Base-by-base conservation (phyloP, 2,329 filamentous ascomycete species). In the Emericellopsis atlantica region DNA sequence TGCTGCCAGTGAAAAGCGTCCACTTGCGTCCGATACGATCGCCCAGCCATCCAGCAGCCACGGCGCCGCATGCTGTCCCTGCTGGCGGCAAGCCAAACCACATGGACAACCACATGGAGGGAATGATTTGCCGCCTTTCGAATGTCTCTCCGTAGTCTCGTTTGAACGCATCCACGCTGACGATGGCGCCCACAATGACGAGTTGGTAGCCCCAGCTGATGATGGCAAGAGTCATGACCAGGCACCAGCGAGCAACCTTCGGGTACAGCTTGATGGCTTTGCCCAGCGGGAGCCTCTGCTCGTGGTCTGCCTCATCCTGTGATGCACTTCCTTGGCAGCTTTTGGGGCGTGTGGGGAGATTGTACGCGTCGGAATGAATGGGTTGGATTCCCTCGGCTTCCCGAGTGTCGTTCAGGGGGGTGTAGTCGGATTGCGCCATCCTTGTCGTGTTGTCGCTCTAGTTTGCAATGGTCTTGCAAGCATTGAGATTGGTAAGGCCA, bases 1-100 rank as follows among this genome's bases (percentile, higher is more conserved):
- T 35, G 0, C 48, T 54, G 1, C 55, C 54, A 1, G 44, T 23
- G 32, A 51, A 36, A 11, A 58, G 45, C 18, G 48, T 50, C 18
- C 45, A 39, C 32, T 46, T 46, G 15, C 55, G 51, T 1, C 55
- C 55, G 16, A 55, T 39, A 2, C 45, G 37, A 4, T 57, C 53
- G 7, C 56, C 54, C 1, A 51, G 37, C 51, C 49, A 58, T 6
- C 55, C 55, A 0, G 48, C 54, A 5, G 50, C 24, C 1, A 56
- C 2, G 3, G 51, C 48, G 11, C 55, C 55, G 0, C 51, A 10
- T 1, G 50, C 52, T 26, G 50, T 47, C 21, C 53, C 51, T 2
- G 48, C 42, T 0, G 54, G 52, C 0, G 47, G 48, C 2, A 49
- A 41, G 0, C 48, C 51, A 3, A 49, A 43, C 55, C 55, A 57